A percentile compares a stretch with the other conserved stretches of the same genome.
phyloP scores from a whole-genome alignment of 164 flowering plant genomes.

The Berberis vulgaris region DNA sequence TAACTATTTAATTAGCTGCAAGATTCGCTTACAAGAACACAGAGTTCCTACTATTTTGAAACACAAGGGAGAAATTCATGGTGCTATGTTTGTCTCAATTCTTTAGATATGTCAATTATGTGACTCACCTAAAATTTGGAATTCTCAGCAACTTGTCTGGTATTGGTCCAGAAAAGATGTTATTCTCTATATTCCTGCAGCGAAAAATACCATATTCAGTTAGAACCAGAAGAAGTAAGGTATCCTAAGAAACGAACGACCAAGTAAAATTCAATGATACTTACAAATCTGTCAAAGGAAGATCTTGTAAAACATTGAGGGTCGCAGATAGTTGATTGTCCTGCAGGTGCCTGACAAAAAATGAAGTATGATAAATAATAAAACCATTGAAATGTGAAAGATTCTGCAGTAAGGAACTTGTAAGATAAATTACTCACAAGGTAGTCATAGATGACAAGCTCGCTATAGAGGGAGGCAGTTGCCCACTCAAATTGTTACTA shows the following conservation, averaged over 20 bases:
- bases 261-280: no score
- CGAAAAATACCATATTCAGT: constrained; percentile 6
- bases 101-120: no score
- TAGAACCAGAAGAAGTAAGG: constrained; percentile 1
- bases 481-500: constrained; percentile 68
- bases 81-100: no score
- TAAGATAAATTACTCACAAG: constrained; percentile 37
- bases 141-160: constrained; percentile 66
- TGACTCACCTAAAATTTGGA: constrained; percentile 66
- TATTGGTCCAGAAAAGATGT: constrained; percentile 71
- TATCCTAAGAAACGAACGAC: no score
- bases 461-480: constrained; percentile 54
- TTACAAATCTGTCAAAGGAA: constrained; percentile 69
- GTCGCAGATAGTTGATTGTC: constrained; percentile 78
- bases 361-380: background rate
- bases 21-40: no score
- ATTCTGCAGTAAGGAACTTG: background rate
- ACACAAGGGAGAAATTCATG: no score
- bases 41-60: no score
- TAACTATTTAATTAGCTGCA: no score
- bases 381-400: background rate
- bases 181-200: constrained; percentile 71
- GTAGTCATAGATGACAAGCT: constrained; percentile 47
- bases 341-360: constrained; percentile 68
- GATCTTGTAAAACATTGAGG: constrained; percentile 82